These are phyloP conservation scores for Sugiyamaella smithiae DNA, from an alignment of 805 yeast species.

Conservation along the genomic window DNA sequence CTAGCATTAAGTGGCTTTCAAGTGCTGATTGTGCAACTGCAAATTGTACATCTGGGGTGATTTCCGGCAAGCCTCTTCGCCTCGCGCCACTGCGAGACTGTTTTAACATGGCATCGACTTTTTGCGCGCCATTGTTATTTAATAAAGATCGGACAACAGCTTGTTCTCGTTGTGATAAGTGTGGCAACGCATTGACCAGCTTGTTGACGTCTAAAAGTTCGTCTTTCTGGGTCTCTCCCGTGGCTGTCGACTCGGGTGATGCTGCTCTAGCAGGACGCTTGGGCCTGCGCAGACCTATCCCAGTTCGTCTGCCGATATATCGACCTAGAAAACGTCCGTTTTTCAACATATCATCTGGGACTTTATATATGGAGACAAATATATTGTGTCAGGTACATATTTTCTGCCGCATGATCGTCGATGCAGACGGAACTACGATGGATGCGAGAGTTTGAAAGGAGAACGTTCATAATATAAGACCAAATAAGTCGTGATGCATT, in stretches of 20 bases:
- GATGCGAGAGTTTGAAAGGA: no score
- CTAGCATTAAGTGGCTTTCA: background rate
- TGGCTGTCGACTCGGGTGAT: no score
- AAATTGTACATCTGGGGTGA: background rate
- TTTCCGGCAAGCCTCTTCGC: background rate
- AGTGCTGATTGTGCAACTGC: background rate
- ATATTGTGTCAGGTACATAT: no score
- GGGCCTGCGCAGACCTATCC: background rate
- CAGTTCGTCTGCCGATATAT: background rate
- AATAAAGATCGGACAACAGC: slow-evolving; percentile 7
- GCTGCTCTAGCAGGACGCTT: no score
- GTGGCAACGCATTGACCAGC: background rate
- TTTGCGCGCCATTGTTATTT: background rate
- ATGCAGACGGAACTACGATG: no score
- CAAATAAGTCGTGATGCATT: background rate
- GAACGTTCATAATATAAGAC: no score
- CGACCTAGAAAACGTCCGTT: background rate
- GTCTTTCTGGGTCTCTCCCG: no score
- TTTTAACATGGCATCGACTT: slow-evolving; percentile 4
- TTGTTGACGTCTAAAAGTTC: background rate
- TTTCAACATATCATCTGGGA: background rate
- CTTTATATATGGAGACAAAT: no score
- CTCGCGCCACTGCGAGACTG: background rate
- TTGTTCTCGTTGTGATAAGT: background rate
- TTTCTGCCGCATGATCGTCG: no score